These are phyloP conservation scores for Ceratopteris richardii DNA, from an alignment of 75 land plant species.

Conservation along the genomic window DNA sequence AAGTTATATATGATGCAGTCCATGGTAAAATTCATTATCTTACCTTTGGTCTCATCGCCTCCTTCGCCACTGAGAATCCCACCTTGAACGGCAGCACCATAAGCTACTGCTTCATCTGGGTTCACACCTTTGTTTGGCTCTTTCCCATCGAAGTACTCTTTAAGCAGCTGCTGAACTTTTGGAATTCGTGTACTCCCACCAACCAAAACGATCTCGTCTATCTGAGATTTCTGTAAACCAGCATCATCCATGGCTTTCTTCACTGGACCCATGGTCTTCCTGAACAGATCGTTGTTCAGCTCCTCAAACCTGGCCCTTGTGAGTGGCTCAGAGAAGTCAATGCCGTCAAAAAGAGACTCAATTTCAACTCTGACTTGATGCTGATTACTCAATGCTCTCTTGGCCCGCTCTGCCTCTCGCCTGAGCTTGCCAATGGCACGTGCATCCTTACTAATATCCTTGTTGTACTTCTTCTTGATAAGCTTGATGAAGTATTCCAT, in stretches of 20 bases:
- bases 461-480: constrained; percentile 89
- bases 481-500: constrained; percentile 97
- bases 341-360: constrained; percentile 74
- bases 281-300: constrained; percentile 79
- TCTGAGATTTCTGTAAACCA: constrained; percentile 65
- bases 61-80: constrained; percentile 51
- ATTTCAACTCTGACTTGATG: constrained; percentile 92
- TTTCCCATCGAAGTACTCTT: constrained; percentile 93
- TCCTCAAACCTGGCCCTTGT: constrained; percentile 90
- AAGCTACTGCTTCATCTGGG: constrained; percentile 68
- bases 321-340: constrained; percentile 86
- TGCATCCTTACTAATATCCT: constrained; percentile 93
- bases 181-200: constrained; percentile 95
- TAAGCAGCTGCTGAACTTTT: constrained; percentile 89
- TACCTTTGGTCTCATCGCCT: constrained; percentile 37
- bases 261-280: constrained; percentile 98
- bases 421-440: constrained; percentile 80
- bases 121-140: constrained; percentile 98
- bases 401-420: constrained; percentile 81
- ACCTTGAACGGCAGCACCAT: constrained; percentile 56
- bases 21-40: not conserved
- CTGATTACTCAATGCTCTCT: constrained; percentile 90
- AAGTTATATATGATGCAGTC: not conserved
- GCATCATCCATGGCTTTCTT: constrained; percentile 99
- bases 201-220: constrained; percentile 87